A percentile compares a stretch with the other conserved stretches of the same genome.
Conservation (phyloP, 2,329 filamentous ascomycete genomes). For the Gaeumannomyces sp. region DNA sequence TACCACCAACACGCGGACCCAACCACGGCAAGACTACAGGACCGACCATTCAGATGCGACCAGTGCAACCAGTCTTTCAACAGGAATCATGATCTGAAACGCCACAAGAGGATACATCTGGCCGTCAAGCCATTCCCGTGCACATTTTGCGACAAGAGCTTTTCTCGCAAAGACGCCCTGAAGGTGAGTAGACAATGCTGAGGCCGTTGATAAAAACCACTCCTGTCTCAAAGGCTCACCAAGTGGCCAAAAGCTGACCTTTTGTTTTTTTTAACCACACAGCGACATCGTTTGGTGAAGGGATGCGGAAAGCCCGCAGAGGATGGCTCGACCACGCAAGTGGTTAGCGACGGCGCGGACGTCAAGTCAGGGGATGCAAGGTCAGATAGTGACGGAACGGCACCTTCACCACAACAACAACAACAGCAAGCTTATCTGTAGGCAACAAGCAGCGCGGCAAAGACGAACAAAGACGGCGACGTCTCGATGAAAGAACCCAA, state of each 20-base stretch:
- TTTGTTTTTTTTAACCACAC: conserved; percentile 10
- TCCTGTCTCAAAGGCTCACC: background rate
- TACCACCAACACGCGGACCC: conserved; percentile 29
- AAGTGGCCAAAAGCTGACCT: background rate
- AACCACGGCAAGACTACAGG: conserved; percentile 48
- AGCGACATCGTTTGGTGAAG: conserved; percentile 60
- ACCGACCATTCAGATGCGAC: conserved; percentile 92
- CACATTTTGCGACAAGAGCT: conserved; percentile 87
- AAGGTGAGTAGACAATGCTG: conserved; percentile 61
- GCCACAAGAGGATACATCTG: conserved; percentile 91
- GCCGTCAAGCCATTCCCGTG: conserved; percentile 96
- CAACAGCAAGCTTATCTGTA: no score
- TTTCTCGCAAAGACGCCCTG: conserved; percentile 90
- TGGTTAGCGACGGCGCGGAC: conserved; percentile 6
- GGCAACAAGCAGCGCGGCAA: no score
- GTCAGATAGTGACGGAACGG: no score
- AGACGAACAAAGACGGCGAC: no score
- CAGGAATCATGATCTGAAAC: conserved; percentile 90
- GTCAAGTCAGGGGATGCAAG: no score
- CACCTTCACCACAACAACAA: no score
- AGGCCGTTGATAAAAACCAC: background rate
- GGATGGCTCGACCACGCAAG: conserved; percentile 10
- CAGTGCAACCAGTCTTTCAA: conserved; percentile 91
- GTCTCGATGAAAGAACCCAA: no score
- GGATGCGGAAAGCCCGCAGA: conserved; percentile 43